Evolutionary conservation across 805 yeast species (phyloP).

Genomic region (Brettanomyces custersianus): DNA sequence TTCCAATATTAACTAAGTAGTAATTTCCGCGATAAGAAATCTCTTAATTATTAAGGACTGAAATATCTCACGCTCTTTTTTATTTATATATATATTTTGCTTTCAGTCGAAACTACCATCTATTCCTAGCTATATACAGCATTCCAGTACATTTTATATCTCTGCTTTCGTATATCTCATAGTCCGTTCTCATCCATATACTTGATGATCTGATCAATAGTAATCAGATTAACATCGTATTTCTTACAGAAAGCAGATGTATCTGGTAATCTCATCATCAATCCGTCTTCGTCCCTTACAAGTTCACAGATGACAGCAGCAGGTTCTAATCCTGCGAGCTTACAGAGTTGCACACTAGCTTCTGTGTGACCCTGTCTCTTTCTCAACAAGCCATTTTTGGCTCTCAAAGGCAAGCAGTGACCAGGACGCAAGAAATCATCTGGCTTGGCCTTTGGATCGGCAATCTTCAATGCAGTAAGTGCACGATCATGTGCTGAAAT

Average conservation of each 20-base stretch:
- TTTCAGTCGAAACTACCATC: too few species aligned
- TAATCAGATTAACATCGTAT: slow-evolving; percentile 59
- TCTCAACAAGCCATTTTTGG: slow-evolving; percentile 74
- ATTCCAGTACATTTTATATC: too few species aligned
- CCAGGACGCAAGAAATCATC: slow-evolving; percentile 84
- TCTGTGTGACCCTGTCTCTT: slow-evolving; percentile 93
- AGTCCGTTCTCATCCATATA: slow-evolving; percentile 30
- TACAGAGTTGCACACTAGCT: slow-evolving; percentile 86
- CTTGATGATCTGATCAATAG: slow-evolving; percentile 65
- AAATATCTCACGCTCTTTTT: too few species aligned
- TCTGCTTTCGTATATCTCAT: too few species aligned
- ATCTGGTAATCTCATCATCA: slow-evolving; percentile 90
- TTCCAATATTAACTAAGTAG: not conserved
- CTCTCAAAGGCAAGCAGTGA: slow-evolving; percentile 87
- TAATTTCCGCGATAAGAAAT: too few species aligned
- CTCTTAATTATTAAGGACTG: too few species aligned
- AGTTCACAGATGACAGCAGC: slow-evolving; percentile 92
- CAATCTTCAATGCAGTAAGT: slow-evolving; percentile 65
- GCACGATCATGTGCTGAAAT: slow-evolving; percentile 93
- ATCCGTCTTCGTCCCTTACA: slow-evolving; percentile 86
- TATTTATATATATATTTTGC: too few species aligned
- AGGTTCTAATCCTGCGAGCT: slow-evolving; percentile 66
- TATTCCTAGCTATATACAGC: too few species aligned
- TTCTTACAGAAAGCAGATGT: slow-evolving; percentile 62
- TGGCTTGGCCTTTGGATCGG: slow-evolving; percentile 47